These are phyloP conservation scores for Sphaerulina musiva DNA, from an alignment of 2,329 filamentous ascomycete genomes.

Conservation along the genomic window DNA sequence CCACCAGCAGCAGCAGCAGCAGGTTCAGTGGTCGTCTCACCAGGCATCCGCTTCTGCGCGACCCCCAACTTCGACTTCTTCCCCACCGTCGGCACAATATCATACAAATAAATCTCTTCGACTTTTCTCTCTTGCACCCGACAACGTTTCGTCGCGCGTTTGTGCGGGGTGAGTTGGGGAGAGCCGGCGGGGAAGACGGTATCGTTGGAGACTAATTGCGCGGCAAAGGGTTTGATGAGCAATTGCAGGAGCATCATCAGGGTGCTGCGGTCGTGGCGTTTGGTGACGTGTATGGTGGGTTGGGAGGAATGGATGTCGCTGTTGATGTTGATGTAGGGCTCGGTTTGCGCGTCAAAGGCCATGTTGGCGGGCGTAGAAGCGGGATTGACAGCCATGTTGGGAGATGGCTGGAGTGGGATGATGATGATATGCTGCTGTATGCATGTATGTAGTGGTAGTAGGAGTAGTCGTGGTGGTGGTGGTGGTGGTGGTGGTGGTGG, in stretches of 20 bases:
- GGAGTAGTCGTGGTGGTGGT: too few species aligned
- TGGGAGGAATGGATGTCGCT: neutral
- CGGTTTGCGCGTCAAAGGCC: neutral
- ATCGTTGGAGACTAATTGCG: constrained; percentile 33
- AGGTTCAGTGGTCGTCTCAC: neutral
- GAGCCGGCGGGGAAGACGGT: constrained; percentile 36
- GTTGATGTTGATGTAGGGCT: constrained; percentile 1
- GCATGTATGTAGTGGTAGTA: too few species aligned
- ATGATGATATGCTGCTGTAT: too few species aligned
- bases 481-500: too few species aligned
- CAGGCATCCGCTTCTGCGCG: neutral
- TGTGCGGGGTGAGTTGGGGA: constrained; percentile 34
- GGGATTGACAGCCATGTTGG: neutral
- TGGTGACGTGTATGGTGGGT: constrained; percentile 32
- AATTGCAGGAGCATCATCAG: constrained; percentile 36
- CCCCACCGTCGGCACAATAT: constrained; percentile 29
- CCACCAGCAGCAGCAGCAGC: too few species aligned
- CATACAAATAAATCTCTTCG: constrained; percentile 44
- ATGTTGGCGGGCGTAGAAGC: neutral
- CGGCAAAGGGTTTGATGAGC: constrained; percentile 35
- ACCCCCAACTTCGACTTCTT: neutral
- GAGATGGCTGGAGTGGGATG: neutral
- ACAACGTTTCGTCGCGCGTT: constrained; percentile 32
- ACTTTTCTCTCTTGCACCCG: constrained; percentile 38
- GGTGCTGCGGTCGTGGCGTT: constrained; percentile 35